Conservation (phyloP, 140 eudicot species). For the Stevia rebaudiana region DNA sequence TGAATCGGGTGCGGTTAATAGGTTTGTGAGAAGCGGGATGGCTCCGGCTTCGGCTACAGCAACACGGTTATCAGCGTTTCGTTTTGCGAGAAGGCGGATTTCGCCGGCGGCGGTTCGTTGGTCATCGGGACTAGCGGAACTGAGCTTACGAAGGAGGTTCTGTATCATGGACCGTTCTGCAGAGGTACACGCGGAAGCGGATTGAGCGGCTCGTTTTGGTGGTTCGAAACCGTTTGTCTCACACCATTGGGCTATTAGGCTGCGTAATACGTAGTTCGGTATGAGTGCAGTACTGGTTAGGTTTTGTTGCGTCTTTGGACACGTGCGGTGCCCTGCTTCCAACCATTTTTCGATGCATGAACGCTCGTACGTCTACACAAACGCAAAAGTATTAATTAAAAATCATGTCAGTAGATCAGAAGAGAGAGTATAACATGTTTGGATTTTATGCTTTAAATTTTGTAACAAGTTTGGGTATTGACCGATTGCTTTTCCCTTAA, state of each 20-base stretch:
- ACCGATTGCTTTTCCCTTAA: too few relatives aligned
- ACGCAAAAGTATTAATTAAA: conserved; percentile 4
- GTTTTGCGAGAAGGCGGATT: conserved; percentile 88
- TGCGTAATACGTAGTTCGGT: conserved; percentile 87
- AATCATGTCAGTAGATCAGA: too few relatives aligned
- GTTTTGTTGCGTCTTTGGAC: conserved; percentile 90
- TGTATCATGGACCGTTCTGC: conserved; percentile 75
- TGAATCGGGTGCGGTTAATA: conserved; percentile 62
- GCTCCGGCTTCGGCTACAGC: conserved; percentile 97
- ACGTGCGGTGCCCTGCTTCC: conserved; percentile 73
- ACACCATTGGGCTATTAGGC: conserved; percentile 95
- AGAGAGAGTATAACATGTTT: too few relatives aligned
- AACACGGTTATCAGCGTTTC: conserved; percentile 81
- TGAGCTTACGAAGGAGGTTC: conserved; percentile 56
- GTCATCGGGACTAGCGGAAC: conserved; percentile 56
- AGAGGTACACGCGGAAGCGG: conserved; percentile 60
- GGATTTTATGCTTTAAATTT: too few relatives aligned
- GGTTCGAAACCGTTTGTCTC: conserved; percentile 79
- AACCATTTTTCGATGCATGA: conserved; percentile 89
- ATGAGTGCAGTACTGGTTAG: conserved; percentile 57
- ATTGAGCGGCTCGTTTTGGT: conserved; percentile 53
- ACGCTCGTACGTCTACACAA: conserved; percentile 77
- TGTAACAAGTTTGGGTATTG: too few relatives aligned
- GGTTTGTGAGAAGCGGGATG: conserved; percentile 68
- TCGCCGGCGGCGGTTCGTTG: conserved; percentile 87